These are phyloP conservation scores for Kitagawia praeruptora DNA, from an alignment of 129 eudicot species.

Conservation along the genomic window DNA sequence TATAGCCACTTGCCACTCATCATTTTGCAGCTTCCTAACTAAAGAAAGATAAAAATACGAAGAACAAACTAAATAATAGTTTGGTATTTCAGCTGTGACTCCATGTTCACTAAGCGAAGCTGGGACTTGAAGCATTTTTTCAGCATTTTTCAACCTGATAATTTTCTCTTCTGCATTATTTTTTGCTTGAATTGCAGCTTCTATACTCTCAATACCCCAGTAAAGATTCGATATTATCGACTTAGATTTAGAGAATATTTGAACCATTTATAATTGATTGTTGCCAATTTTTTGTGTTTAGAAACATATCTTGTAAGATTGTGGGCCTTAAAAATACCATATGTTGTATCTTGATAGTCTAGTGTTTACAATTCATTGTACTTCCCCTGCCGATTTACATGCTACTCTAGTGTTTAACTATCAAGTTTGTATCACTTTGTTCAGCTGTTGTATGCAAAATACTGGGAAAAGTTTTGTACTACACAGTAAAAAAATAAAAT, in stretches of 20 bases:
- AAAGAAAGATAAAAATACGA: conserved; percentile 57
- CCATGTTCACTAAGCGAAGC: conserved; percentile 63
- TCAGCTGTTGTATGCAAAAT: no score
- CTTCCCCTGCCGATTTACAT: no score
- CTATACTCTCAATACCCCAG: conserved; percentile 47
- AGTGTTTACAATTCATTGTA: no score
- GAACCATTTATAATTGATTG: no score
- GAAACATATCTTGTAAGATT: no score
- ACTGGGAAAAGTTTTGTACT: no score
- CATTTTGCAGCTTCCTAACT: conserved; percentile 35
- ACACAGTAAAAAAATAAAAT: no score
- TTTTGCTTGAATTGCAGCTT: conserved; percentile 27
- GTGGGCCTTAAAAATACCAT: no score
- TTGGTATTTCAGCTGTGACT: conserved; percentile 43
- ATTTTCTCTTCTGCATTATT: conserved; percentile 10
- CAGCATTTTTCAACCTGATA: conserved; percentile 28
- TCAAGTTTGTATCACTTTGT: no score
- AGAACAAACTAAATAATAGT: conserved; percentile 36
- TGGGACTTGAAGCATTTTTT: conserved; percentile 67
- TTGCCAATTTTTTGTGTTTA: no score
- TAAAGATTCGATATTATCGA: conserved; percentile 47
- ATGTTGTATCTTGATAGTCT: no score
- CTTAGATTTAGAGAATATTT: neutral
- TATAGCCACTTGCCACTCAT: conserved; percentile 56
- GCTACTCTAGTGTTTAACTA: no score